These are phyloP conservation scores for Coccinonectria pachysandricola DNA, from an alignment of 2,329 filamentous ascomycete genomes.

Conservation along the genomic window DNA sequence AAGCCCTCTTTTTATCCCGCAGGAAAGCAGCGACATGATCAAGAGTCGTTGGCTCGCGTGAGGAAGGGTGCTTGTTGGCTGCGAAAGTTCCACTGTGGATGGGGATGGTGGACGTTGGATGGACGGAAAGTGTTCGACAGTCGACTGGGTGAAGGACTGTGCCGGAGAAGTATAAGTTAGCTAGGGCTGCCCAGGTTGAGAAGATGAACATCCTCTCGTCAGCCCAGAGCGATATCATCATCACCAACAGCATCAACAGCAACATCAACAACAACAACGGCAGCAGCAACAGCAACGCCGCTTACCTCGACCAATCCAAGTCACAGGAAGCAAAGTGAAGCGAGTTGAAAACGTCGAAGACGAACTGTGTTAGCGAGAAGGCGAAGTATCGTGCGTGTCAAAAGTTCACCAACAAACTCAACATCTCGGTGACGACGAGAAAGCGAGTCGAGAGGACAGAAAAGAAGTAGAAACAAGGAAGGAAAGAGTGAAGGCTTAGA, in stretches of 20 bases:
- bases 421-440: no score
- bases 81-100: constrained; percentile 22
- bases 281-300: background rate
- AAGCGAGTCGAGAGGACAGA: no score
- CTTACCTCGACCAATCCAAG: no score
- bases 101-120: constrained; percentile 15
- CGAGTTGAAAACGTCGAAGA: no score
- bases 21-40: constrained; percentile 9
- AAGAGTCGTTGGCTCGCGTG: constrained; percentile 17
- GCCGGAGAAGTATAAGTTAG: constrained; percentile 30
- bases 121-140: constrained; percentile 17
- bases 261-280: background rate
- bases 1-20: constrained; percentile 27
- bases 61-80: constrained; percentile 20
- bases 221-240: constrained; percentile 1
- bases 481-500: no score
- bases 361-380: no score
- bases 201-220: constrained; percentile 8
- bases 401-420: no score
- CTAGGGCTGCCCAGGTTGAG: constrained; percentile 20
- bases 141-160: constrained; percentile 13
- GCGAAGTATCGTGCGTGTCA: no score
- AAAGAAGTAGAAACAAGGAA: no score
- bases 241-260: constrained; percentile 1
- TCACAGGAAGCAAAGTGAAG: no score